Evolutionary conservation across 768 basidiomycete genomes (phyloP).

Genomic region (Xanthoconium stramineum): DNA sequence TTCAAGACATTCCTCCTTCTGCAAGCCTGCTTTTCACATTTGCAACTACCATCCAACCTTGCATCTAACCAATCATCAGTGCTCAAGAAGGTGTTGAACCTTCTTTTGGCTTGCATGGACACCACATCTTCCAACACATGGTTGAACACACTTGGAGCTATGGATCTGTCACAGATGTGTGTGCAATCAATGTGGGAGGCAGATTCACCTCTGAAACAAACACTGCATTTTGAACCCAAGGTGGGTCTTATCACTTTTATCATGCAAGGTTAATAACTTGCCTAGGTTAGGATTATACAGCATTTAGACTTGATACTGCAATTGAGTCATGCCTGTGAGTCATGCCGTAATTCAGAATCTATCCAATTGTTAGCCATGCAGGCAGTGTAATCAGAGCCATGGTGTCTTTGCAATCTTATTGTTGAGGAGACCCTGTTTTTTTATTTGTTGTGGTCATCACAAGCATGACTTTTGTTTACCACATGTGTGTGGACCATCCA

Average conservation of each 20-base stretch:
- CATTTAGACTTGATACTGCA: no score
- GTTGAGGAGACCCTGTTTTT: no score
- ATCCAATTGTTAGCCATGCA: no score
- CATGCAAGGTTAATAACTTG: neutral
- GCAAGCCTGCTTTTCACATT: conserved; percentile 94
- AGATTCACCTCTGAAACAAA: conserved; percentile 92
- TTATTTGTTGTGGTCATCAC: no score
- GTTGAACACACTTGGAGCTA: conserved; percentile 91
- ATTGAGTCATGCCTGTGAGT: no score
- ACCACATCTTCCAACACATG: conserved; percentile 98
- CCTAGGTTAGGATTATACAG: no score
- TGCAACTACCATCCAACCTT: conserved; percentile 92
- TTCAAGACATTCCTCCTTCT: conserved; percentile 98
- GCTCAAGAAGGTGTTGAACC: conserved; percentile 85
- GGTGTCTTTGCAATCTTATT: no score
- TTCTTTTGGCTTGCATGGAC: conserved; percentile 95
- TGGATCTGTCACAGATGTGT: conserved; percentile 99
- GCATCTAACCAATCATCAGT: conserved; percentile 88
- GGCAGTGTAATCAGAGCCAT: no score
- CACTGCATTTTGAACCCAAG: conserved; percentile 93
- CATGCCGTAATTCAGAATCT: no score
- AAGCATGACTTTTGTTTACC: no score
- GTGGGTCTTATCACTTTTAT: conserved; percentile 35
- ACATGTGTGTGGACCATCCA: no score
- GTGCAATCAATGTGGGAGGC: conserved; percentile 98